These are phyloP conservation scores for Ambrosia trifida DNA, from an alignment of 129 eudicot species.

Conservation along the genomic window DNA sequence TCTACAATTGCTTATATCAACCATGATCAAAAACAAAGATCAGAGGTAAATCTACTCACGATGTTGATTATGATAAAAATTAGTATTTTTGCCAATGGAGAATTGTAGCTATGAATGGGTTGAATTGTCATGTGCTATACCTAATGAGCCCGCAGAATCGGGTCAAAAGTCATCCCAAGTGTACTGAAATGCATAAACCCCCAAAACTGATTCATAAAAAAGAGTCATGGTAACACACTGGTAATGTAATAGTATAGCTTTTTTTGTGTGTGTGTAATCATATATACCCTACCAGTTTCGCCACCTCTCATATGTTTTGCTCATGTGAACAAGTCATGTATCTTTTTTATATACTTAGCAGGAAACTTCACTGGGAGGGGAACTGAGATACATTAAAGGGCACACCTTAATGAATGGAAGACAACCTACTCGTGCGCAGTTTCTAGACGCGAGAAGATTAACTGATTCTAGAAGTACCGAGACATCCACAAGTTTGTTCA, in stretches of 20 bases:
- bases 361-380: conserved; percentile 65
- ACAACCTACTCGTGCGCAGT: conserved; percentile 59
- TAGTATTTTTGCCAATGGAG: not conserved
- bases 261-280: too few species aligned
- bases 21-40: conserved; percentile 89
- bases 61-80: not conserved
- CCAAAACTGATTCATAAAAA: too few species aligned
- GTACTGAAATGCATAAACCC: not conserved
- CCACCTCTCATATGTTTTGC: not conserved
- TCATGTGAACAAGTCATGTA: not conserved
- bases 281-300: not conserved
- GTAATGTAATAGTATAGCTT: too few species aligned
- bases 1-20: conserved; percentile 73
- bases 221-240: too few species aligned
- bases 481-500: conserved; percentile 52
- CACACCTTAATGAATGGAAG: conserved; percentile 55
- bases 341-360: conserved; percentile 27
- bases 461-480: conserved; percentile 67
- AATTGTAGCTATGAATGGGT: not conserved
- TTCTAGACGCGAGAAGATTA: conserved; percentile 49
- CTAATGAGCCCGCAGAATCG: not conserved
- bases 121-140: not conserved
- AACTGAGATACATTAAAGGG: conserved; percentile 65
- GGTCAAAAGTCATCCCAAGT: not conserved
- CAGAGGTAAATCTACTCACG: conserved; percentile 50